Evolutionary conservation across 139 green algal species (phyloP).

Genomic region (Volvox africanus): DNA sequence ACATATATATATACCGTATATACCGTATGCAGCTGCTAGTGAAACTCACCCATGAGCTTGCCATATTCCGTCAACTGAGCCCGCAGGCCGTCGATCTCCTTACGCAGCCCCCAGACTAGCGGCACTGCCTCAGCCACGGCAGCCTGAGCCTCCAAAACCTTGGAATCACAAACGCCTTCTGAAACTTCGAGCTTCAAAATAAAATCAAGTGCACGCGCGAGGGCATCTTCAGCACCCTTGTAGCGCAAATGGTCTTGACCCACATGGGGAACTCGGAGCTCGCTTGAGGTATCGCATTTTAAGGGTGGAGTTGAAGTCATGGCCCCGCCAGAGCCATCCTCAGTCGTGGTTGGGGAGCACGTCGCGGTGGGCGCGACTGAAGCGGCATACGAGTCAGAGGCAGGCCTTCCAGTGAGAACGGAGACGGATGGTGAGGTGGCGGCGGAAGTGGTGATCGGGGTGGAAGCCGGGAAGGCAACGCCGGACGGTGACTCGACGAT

Average conservation of each 20-base stretch:
- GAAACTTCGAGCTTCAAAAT: neutral
- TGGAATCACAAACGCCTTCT: neutral
- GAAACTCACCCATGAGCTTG: neutral
- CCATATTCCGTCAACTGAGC: neutral
- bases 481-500: neutral
- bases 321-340: neutral
- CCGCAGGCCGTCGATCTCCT: neutral
- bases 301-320: neutral
- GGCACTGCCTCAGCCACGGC: neutral
- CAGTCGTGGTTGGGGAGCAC: neutral
- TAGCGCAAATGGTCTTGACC: neutral
- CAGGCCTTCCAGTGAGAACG: neutral
- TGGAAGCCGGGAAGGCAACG: neutral
- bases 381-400: neutral
- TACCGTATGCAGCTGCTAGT: no score
- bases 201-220: neutral
- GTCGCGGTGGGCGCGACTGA: neutral
- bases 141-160: neutral
- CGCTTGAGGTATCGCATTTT: neutral
- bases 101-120: neutral
- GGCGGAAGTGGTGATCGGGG: neutral
- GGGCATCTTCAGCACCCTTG: neutral
- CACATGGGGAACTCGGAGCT: neutral
- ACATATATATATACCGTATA: no score
- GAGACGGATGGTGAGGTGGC: neutral